Conservation (phyloP, 306 rosid species). For the Mucuna pruriens region DNA sequence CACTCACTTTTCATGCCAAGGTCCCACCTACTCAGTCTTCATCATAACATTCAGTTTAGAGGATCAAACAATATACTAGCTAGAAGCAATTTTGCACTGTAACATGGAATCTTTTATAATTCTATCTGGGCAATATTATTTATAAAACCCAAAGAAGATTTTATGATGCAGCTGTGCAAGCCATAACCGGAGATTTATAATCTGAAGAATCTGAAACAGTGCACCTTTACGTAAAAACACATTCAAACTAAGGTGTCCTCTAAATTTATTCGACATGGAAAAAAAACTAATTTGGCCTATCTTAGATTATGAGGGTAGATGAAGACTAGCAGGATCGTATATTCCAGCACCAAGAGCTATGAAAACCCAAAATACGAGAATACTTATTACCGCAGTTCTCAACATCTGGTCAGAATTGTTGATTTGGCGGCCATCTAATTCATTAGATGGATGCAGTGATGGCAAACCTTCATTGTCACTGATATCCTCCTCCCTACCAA, state of each 20-base stretch:
- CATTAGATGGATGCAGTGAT: slow-evolving; percentile 43
- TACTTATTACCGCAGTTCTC: slow-evolving; percentile 71
- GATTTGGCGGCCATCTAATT: slow-evolving; percentile 39
- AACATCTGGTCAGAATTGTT: slow-evolving; percentile 55
- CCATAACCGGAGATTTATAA: slow-evolving; percentile 28
- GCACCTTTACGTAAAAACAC: slow-evolving; percentile 7
- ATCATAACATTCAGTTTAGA: neutral
- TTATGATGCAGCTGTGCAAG: slow-evolving; percentile 25
- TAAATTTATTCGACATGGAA: slow-evolving; percentile 29
- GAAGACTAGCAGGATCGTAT: slow-evolving; percentile 50
- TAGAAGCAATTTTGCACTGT: neutral
- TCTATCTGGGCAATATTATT: neutral
- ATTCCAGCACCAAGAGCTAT: slow-evolving; percentile 67
- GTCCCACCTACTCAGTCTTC: neutral
- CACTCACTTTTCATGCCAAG: too few relatives aligned
- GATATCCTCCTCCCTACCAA: slow-evolving; percentile 30
- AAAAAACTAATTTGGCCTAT: slow-evolving; percentile 31
- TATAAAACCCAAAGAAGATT: neutral
- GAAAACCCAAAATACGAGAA: slow-evolving; percentile 69
- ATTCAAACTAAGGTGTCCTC: slow-evolving; percentile 11
- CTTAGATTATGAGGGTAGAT: slow-evolving; percentile 33
- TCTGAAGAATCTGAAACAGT: slow-evolving; percentile 34
- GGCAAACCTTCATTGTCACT: slow-evolving; percentile 42
- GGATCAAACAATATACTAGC: neutral
- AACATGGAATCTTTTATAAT: slow-evolving; percentile 13